Evolutionary conservation across 129 eudicot genomes (phyloP).

Genomic region (Pittosporum tobira): DNA sequence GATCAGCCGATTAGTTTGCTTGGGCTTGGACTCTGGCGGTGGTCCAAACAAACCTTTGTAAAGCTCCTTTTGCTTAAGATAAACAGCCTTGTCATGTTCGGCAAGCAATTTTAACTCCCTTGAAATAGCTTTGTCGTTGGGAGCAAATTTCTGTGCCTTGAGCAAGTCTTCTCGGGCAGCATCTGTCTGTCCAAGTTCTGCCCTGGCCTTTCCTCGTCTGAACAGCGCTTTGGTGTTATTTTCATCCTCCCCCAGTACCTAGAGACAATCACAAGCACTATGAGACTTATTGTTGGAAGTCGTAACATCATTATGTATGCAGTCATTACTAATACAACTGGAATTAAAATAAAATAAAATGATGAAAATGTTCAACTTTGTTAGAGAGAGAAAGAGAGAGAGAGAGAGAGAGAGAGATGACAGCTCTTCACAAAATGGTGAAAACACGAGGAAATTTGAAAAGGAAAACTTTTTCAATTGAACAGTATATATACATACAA

Average conservation of each 20-base stretch:
- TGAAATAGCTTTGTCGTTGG: constrained; percentile 73
- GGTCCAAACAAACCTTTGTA: constrained; percentile 87
- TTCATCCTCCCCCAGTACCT: constrained; percentile 84
- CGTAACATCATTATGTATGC: background rate
- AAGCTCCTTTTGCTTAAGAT: constrained; percentile 88
- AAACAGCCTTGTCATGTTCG: constrained; percentile 86
- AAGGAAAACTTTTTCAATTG: background rate
- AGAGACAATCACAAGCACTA: constrained; percentile 7
- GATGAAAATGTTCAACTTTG: background rate
- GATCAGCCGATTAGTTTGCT: constrained; percentile 43
- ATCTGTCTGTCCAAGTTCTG: constrained; percentile 94
- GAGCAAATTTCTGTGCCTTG: constrained; percentile 76
- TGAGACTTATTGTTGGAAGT: background rate
- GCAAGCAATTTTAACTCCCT: constrained; percentile 62
- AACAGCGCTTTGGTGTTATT: constrained; percentile 86
- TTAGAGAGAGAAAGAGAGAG: background rate
- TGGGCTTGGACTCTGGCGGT: constrained; percentile 62
- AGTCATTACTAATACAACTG: background rate
- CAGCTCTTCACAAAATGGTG: background rate
- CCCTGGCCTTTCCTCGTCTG: constrained; percentile 82
- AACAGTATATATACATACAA: constrained; percentile 50
- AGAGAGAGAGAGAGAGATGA: background rate
- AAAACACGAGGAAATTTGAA: background rate
- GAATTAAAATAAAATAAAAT: too few relatives aligned
- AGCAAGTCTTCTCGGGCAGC: constrained; percentile 85